Evolutionary conservation across 2,329 filamentous ascomycete species (phyloP).

Genomic region (Phialophora expanda): DNA sequence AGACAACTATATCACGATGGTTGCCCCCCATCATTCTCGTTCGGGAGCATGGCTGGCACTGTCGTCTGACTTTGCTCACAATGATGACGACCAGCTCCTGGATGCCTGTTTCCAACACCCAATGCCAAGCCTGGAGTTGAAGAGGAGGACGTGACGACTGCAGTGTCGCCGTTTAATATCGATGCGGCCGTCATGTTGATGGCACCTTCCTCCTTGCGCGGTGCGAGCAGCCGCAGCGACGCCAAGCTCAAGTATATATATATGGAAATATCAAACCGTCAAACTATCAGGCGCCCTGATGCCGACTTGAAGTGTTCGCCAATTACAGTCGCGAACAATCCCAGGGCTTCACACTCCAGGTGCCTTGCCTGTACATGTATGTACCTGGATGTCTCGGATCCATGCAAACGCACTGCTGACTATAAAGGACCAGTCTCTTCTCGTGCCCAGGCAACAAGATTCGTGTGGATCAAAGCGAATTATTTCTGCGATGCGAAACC

Average conservation of each 20-base stretch:
- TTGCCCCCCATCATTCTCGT: not conserved
- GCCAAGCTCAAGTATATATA: not conserved
- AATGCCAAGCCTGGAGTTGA: not conserved
- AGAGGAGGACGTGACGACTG: not conserved
- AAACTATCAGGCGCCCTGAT: not conserved
- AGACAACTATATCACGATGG: not conserved
- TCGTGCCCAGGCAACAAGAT: not conserved
- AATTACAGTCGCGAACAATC: not conserved
- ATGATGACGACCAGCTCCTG: not conserved
- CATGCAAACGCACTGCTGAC: not conserved
- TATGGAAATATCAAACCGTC: not conserved
- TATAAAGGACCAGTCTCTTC: not conserved
- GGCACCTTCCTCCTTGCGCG: not conserved
- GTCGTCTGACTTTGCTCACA: not conserved
- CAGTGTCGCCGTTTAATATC: not conserved
- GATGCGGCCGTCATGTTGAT: not conserved
- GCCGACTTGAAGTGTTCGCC: not conserved
- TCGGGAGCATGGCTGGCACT: not conserved
- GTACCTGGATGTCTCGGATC: not conserved
- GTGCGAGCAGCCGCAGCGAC: not conserved
- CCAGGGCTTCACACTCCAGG: not conserved
- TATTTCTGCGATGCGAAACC: not conserved
- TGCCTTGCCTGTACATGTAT: not conserved
- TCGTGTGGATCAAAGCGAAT: not conserved
- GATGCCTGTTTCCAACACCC: not conserved